phyloP scores from a whole-genome alignment of 108 stramenopile species.

The Pseudonitzschia delicatissima region DNA sequence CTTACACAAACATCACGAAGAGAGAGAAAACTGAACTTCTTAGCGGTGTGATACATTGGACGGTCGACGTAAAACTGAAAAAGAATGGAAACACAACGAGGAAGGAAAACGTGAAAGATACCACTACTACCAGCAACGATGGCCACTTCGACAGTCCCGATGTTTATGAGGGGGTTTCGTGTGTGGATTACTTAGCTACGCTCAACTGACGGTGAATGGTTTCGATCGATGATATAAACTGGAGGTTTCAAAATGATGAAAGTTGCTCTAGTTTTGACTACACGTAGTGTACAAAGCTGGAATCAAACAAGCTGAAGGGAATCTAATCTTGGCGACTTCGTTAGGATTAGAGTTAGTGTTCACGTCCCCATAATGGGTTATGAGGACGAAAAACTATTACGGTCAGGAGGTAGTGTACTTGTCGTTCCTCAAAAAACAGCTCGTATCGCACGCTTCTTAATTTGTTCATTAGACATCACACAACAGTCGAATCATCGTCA shows the following conservation, averaged over 20 bases:
- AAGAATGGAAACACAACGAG: neutral
- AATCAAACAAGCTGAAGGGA: neutral
- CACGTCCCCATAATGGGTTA: too few species aligned
- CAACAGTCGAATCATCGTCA: too few species aligned
- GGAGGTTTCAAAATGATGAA: too few species aligned
- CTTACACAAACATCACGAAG: constrained; percentile 4
- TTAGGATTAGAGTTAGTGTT: too few species aligned
- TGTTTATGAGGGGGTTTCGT: constrained; percentile 4
- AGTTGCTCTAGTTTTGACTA: too few species aligned
- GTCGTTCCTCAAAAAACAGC: too few species aligned
- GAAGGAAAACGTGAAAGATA: neutral
- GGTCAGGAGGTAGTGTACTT: too few species aligned
- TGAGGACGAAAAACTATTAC: too few species aligned
- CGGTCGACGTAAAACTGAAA: neutral
- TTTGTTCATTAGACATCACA: too few species aligned
- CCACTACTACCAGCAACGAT: neutral
- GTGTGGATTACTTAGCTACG: constrained; percentile 1
- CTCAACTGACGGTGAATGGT: too few species aligned
- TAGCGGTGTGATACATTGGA: constrained; percentile 5
- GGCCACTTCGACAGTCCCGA: neutral
- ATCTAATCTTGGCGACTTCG: neutral
- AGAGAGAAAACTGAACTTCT: constrained; percentile 1
- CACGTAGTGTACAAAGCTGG: neutral
- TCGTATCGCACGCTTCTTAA: too few species aligned
- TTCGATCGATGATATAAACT: too few species aligned